Evolutionary conservation across 768 basidiomycete species (phyloP), one percentile per base, ranked within the genome.

Genomic region (Leucocoprinus birnbaumii): DNA sequence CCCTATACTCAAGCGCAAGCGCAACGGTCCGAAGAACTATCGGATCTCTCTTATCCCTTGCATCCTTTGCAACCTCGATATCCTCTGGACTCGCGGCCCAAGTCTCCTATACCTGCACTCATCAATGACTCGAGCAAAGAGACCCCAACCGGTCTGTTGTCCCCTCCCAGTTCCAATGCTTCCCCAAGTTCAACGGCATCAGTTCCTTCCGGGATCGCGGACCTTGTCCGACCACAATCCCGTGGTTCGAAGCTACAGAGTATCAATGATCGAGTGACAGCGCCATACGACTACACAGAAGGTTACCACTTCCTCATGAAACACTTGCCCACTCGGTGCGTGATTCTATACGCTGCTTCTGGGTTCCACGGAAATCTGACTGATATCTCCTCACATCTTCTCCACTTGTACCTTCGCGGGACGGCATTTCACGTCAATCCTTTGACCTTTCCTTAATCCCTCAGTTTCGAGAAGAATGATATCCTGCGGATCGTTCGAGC

Each of bases 301-400:
- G 94, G 94, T 19, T 98, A 98, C 66, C 96, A 97, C 68, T 91
- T 90, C 68, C 76, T 98, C 61, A 98, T 98, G 93, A 91, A 93
- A 73, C 90, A 94, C 70, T 76, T 98, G 48, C 87, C 87, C 41
- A 82, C 75, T 63, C 83, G 87, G 93, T 91, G 67, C 71, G 87
- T 84, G 61, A 67, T 10, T 47, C 24, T 14, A 47, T 18, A 47
- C 38, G n/a, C 3, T 38, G n/a, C 38, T 38, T 38, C 38, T 3
- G 38, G 38, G 38, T 31, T 31, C 31, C 31, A 31, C 31, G 31
- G 31, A 11, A 5, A 31, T 31, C 31, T 31, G 11, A 31, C 5
- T 45, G 43, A 13, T 22, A 22, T 45, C 13, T 45, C 25, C 22
- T 21, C 18, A 6, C 21, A 3, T 19, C 25, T 67, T 71, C 74